Base-by-base conservation (phyloP, 495 filamentous ascomycete species). In the Chlorociboria aeruginascens region DNA sequence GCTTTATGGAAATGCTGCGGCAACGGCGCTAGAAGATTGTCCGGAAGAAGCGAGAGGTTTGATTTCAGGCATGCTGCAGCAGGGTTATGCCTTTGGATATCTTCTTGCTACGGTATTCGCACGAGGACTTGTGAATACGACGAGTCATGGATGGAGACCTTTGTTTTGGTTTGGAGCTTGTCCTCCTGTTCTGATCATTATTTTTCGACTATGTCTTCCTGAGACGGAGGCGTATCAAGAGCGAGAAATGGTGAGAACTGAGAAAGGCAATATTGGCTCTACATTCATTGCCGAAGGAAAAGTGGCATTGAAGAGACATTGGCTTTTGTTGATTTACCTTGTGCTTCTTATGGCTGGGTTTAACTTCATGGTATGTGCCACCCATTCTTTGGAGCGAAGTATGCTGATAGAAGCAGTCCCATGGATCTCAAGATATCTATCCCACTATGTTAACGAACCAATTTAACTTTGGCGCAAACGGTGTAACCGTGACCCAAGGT, bases 371-470 rank as follows among this genome's bases (percentile, higher is more conserved):
- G 73, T 76, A 62, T 36, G 61, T 53, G 28, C 16, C 17, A 14
- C 13, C 7, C 6, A 3, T 33, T 29, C 6, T 12, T 1, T 40
- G 0, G 6, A 32, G 46, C 28, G 7, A 30, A 20, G 3, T 17
- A 4, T 36, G 25, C 36, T 55, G 41, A 52, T 20, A 43, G 14
- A 8, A n/a, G 10, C 49, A 78, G 74, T 88, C 85, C 17, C 89
- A 95, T 59, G 89, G 89, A 50, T 89, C 84, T 4, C 89, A 95
- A 63, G 89, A 95, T 64, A 67, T 94, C 14, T 95, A 94, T 60
- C 89, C 89, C 0, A 89, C 85, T 10, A 79, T 95, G 78, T 63
- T 95, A 10, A 59, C 75, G 43, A 82, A 79, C 56, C 83, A 95
- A 63, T 90, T 82, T 66, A 67, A 68, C 45, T 92, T 93, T 66